These are phyloP conservation scores for Aureobasidium sp. DNA, from an alignment of 2,329 filamentous ascomycete species.

Conservation along the genomic window DNA sequence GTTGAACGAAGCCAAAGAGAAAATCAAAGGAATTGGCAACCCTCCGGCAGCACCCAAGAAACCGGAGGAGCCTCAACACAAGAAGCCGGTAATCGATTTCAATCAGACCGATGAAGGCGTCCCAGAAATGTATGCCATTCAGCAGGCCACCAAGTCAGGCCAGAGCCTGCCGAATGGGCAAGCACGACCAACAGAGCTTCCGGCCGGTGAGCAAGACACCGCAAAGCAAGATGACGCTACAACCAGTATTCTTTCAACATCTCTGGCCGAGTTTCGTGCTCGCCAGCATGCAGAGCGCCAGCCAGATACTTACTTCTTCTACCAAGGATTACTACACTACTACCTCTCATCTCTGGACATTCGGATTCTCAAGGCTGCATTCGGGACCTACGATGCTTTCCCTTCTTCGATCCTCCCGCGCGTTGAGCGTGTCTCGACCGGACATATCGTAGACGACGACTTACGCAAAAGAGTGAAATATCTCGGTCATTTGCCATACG, in stretches of 20 bases:
- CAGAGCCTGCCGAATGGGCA: conserved; percentile 25
- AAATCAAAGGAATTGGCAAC: conserved; percentile 60
- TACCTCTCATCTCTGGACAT: conserved; percentile 90
- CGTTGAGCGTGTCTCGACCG: conserved; percentile 82
- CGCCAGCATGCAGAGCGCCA: conserved; percentile 37
- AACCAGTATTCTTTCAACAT: conserved; percentile 33
- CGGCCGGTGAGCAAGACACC: neutral
- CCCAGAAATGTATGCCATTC: conserved; percentile 46
- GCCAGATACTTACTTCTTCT: conserved; percentile 69
- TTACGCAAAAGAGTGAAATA: conserved; percentile 81
- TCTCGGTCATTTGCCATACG: conserved; percentile 74
- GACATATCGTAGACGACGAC: conserved; percentile 79
- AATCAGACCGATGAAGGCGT: conserved; percentile 40
- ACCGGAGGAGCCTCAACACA: conserved; percentile 39
- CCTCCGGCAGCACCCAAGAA: conserved; percentile 50
- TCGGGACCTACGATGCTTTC: conserved; percentile 73
- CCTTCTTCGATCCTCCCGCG: conserved; percentile 79
- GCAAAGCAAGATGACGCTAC: conserved; percentile 1
- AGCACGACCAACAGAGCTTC: conserved; percentile 4
- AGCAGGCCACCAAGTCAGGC: conserved; percentile 42
- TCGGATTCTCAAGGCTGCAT: conserved; percentile 82
- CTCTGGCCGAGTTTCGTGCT: conserved; percentile 40
- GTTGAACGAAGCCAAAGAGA: conserved; percentile 70
- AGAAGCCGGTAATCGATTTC: conserved; percentile 44
- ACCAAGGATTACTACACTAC: conserved; percentile 77